These are phyloP conservation scores for Neopestalotiopsis sp. DNA, from an alignment of 2,329 filamentous ascomycete genomes.

Conservation along the genomic window DNA sequence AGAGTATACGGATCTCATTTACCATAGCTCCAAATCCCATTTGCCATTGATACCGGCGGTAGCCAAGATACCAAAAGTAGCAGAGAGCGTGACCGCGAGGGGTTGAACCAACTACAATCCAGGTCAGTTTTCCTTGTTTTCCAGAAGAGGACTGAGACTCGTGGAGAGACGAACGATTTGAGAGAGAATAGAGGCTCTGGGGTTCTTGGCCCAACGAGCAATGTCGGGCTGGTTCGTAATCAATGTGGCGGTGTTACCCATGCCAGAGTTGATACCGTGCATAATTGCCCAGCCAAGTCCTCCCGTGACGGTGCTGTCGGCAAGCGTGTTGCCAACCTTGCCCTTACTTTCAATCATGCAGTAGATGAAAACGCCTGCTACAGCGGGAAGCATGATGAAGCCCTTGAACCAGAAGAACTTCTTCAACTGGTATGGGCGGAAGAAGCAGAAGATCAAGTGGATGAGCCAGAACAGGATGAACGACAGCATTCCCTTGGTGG, in stretches of 20 bases:
- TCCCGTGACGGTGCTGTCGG: neutral
- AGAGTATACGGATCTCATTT: neutral
- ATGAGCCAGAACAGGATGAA: constrained; percentile 45
- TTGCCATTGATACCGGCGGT: constrained; percentile 16
- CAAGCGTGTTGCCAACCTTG: constrained; percentile 5
- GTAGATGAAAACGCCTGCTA: constrained; percentile 22
- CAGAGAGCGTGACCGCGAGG: constrained; percentile 14
- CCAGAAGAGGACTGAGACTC: neutral
- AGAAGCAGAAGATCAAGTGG: constrained; percentile 44
- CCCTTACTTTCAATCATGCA: constrained; percentile 14
- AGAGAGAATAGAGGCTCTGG: constrained; percentile 5
- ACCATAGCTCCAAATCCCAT: constrained; percentile 15
- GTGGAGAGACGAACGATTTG: constrained; percentile 3
- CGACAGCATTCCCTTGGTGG: constrained; percentile 41
- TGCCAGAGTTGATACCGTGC: constrained; percentile 15
- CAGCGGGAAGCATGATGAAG: constrained; percentile 41
- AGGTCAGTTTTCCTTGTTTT: neutral
- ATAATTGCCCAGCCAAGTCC: constrained; percentile 16
- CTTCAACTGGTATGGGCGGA: constrained; percentile 49
- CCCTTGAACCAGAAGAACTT: constrained; percentile 51
- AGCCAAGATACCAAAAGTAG: constrained; percentile 14
- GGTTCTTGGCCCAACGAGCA: constrained; percentile 12
- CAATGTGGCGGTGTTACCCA: constrained; percentile 16
- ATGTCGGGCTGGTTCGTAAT: constrained; percentile 17
- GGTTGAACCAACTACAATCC: constrained; percentile 9